Evolutionary conservation across 2,329 filamentous ascomycete genomes (phyloP).

Genomic region (Epichloe bromicola): DNA sequence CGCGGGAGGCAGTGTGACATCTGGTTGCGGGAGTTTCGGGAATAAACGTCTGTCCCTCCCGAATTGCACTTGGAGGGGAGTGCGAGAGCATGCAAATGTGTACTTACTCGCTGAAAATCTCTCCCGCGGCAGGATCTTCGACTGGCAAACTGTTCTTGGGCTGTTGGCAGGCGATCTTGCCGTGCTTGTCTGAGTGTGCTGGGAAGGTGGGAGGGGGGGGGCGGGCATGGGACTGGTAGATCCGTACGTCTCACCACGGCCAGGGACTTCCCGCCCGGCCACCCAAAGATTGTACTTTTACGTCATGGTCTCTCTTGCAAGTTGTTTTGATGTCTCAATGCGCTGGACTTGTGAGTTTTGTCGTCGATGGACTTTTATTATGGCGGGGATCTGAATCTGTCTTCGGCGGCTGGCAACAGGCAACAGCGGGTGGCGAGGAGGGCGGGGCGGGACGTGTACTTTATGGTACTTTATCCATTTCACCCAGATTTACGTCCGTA

Average conservation of each 20-base stretch:
- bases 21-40: conserved; percentile 4
- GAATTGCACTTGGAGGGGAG: background rate
- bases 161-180: background rate
- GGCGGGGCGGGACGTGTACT: no score
- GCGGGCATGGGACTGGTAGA: no score
- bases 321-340: background rate
- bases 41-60: background rate
- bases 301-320: background rate
- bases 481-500: no score
- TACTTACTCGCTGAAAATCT: conserved; percentile 36
- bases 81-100: background rate
- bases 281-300: conserved; percentile 6
- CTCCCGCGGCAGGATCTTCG: conserved; percentile 39
- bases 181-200: background rate
- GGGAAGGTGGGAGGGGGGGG: no score
- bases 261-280: conserved; percentile 1
- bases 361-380: no score
- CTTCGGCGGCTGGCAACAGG: no score
- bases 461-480: no score
- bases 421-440: no score
- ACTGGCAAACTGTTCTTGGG: conserved; percentile 31
- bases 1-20: conserved; percentile 16
- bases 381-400: no score
- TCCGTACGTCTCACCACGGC: conserved; percentile 5
- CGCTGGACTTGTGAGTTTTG: background rate